These are phyloP conservation scores for Ploettnerulaceae sp. DNA, from an alignment of 2,329 filamentous ascomycete genomes.

Conservation along the genomic window DNA sequence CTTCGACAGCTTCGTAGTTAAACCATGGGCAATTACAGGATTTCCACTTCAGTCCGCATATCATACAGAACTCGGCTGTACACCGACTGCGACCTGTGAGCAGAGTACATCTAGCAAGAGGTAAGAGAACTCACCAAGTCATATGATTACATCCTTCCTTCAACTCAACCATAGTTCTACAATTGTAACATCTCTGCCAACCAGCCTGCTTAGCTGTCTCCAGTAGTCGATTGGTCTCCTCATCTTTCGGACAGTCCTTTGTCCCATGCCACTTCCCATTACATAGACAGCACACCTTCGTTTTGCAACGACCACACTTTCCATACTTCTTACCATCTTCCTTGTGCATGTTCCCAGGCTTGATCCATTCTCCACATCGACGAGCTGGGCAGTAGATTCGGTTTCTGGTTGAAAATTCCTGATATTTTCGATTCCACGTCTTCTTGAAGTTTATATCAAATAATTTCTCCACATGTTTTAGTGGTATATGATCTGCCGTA, in stretches of 20 bases:
- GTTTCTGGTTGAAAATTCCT: conserved; percentile 69
- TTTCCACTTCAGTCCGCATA: conserved; percentile 79
- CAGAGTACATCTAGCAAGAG: background rate
- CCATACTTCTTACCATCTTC: conserved; percentile 60
- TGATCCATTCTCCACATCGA: conserved; percentile 76
- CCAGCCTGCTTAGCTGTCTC: conserved; percentile 61
- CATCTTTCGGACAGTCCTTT: conserved; percentile 66
- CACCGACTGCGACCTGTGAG: conserved; percentile 54
- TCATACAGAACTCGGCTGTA: conserved; percentile 80
- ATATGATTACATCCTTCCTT: conserved; percentile 86
- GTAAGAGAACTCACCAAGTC: conserved; percentile 62
- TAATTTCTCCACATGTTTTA: conserved; percentile 70
- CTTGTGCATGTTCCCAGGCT: conserved; percentile 60
- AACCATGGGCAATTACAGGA: conserved; percentile 79
- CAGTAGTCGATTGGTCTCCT: conserved; percentile 59
- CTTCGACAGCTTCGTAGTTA: conserved; percentile 53
- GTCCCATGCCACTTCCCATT: conserved; percentile 68
- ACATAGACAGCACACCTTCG: conserved; percentile 69
- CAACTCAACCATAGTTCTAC: conserved; percentile 68
- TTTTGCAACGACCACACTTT: conserved; percentile 65
- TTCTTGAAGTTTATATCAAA: conserved; percentile 72
- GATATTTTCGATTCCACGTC: conserved; percentile 74
- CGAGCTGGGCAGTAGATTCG: conserved; percentile 71
- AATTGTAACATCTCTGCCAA: conserved; percentile 73
- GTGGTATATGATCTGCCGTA: conserved; percentile 64